A percentile compares a stretch with the other conserved stretches of the same genome.
Conservation (phyloP, 2,329 filamentous ascomycete species). For the Setomelanomma holmii region DNA sequence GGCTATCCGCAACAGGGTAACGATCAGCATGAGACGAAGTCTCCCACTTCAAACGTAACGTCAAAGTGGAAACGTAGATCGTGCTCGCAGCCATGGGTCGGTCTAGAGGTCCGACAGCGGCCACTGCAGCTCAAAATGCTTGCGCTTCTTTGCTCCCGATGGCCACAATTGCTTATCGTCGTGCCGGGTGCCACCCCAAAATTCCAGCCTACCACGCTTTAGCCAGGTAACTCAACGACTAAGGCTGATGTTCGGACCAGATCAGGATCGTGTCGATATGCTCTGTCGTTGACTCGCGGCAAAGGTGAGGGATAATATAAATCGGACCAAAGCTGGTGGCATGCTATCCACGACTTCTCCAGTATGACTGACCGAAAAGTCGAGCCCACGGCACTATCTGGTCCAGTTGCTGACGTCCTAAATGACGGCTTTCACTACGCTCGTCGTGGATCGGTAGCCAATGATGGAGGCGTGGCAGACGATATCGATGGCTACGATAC, state of each 20-base stretch:
- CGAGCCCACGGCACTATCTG: neutral
- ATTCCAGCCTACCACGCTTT: too few relatives aligned
- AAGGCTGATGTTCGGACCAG: neutral
- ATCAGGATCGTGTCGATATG: neutral
- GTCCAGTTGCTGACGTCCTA: constrained; percentile 4
- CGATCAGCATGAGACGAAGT: constrained; percentile 4
- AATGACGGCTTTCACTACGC: constrained; percentile 15
- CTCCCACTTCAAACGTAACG: neutral
- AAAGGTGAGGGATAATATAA: neutral
- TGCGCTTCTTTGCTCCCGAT: neutral
- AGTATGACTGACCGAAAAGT: constrained; percentile 1
- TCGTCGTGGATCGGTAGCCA: constrained; percentile 13
- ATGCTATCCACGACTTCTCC: too few relatives aligned
- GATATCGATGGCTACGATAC: constrained; percentile 18
- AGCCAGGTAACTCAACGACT: neutral
- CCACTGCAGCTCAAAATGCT: neutral
- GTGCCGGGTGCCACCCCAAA: neutral
- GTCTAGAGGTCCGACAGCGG: neutral
- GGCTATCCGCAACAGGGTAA: constrained; percentile 5
- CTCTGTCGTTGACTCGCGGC: neutral
- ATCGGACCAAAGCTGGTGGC: neutral
- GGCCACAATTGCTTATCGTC: neutral
- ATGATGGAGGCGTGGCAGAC: neutral
- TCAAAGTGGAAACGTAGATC: constrained; percentile 19
- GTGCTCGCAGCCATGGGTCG: constrained; percentile 11